Evolutionary conservation across 176 grass and related monocot species (phyloP).

Genomic region (Carex kokanica): DNA sequence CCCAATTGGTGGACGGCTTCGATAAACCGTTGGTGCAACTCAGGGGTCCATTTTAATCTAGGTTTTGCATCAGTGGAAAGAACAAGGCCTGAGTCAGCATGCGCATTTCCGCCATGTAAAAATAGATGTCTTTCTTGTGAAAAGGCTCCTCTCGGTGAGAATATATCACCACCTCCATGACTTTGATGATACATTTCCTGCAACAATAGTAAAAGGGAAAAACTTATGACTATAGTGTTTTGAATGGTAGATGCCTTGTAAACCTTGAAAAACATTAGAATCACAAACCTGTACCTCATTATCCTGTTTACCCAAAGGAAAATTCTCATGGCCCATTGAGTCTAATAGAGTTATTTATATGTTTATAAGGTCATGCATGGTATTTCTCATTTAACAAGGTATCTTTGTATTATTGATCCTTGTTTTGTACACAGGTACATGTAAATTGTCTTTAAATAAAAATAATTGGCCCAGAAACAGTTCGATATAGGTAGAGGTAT

Average conservation of each 20-base stretch:
- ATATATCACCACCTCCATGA: slow-evolving; percentile 56
- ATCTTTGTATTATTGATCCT: background rate
- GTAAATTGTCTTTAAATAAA: background rate
- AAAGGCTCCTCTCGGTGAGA: slow-evolving; percentile 55
- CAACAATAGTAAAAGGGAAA: slow-evolving; percentile 19
- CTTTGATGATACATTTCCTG: slow-evolving; percentile 87
- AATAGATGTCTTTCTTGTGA: slow-evolving; percentile 75
- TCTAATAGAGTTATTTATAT: background rate
- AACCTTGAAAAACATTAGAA: background rate
- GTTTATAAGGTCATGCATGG: background rate
- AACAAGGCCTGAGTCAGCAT: slow-evolving; percentile 87
- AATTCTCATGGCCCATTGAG: background rate
- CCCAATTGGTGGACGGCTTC: slow-evolving; percentile 96
- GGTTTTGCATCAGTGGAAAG: slow-evolving; percentile 97
- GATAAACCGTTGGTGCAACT: slow-evolving; percentile 94
- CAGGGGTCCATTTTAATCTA: slow-evolving; percentile 96
- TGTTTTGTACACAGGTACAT: background rate
- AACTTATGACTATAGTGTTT: slow-evolving; percentile 16
- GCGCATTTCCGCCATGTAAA: slow-evolving; percentile 59
- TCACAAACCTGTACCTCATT: background rate
- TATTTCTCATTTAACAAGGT: background rate
- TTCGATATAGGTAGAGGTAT: background rate
- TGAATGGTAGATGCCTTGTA: background rate
- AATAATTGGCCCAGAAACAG: background rate
- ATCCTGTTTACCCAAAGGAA: background rate